Percentiles rank a stretch among this genome's conserved stretches.
These are phyloP conservation scores for Chlamydomonas asymmetrica DNA, from an alignment of 139 green algal species.

Conservation along the genomic window DNA sequence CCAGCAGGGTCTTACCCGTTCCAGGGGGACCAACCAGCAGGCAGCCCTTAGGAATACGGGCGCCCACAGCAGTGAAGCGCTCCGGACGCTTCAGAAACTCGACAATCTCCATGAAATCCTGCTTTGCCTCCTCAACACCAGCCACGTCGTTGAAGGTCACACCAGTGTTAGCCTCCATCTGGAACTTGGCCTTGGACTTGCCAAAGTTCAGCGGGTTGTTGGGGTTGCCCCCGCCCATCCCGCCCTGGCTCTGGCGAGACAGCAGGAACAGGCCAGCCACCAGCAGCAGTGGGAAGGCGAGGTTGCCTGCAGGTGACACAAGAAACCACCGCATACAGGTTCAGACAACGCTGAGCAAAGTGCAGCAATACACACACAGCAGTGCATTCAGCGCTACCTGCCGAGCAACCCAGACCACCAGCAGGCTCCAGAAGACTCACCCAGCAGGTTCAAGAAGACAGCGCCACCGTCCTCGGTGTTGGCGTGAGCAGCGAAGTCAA, in stretches of 20 bases:
- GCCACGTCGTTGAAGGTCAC: slow-evolving; percentile 97
- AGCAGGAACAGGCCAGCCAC: slow-evolving; percentile 99
- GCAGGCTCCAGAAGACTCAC: slow-evolving; percentile 34
- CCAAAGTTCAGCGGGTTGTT: slow-evolving; percentile 98
- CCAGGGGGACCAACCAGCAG: slow-evolving; percentile 91
- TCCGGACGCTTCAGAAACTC: slow-evolving; percentile 96
- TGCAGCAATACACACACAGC: neutral
- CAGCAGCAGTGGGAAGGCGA: slow-evolving; percentile 98
- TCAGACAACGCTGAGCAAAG: neutral
- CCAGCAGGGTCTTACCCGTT: slow-evolving; percentile 87
- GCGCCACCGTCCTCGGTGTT: slow-evolving; percentile 91
- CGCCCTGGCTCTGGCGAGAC: slow-evolving; percentile 77
- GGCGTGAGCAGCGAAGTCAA: slow-evolving; percentile 98
- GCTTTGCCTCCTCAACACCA: slow-evolving; percentile 99
- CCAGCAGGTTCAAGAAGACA: slow-evolving; percentile 92
- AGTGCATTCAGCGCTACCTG: no score
- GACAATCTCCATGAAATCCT: slow-evolving; percentile 99
- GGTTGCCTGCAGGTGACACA: slow-evolving; percentile 79
- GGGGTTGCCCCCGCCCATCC: slow-evolving; percentile 83
- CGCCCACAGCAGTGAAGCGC: slow-evolving; percentile 91
- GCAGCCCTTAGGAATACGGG: slow-evolving; percentile 95
- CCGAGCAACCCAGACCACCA: neutral
- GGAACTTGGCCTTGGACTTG: slow-evolving; percentile 97
- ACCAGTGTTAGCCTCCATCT: slow-evolving; percentile 99
- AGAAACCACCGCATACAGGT: neutral